Evolutionary conservation across 2,329 filamentous ascomycete species (phyloP).

Genomic region (Pyrenophora seminiperda): DNA sequence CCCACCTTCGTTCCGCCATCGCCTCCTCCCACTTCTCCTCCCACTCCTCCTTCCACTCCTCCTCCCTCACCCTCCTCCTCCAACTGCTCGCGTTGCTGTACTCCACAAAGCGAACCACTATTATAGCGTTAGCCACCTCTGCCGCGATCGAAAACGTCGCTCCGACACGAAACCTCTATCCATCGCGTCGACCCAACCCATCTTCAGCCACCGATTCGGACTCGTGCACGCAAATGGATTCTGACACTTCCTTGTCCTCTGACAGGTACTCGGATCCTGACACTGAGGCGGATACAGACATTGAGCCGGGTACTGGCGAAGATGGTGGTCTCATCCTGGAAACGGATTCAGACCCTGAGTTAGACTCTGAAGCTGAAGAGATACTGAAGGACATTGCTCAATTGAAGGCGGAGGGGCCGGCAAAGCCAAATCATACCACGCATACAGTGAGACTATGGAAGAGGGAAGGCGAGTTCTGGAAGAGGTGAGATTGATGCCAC

Average conservation of each 20-base stretch:
- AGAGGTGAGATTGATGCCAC: conserved; percentile 11
- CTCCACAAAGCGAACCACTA: conserved; percentile 6
- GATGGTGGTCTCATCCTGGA: conserved; percentile 1
- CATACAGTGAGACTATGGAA: conserved; percentile 20
- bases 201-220: conserved; percentile 1
- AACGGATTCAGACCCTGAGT: conserved; percentile 6
- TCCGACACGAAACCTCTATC: conserved; percentile 6
- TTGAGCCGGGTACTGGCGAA: conserved; percentile 5
- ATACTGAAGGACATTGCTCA: conserved; percentile 24
- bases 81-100: conserved; percentile 1
- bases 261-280: conserved; percentile 18
- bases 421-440: conserved; percentile 22
- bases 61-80: neutral
- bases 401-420: conserved; percentile 19
- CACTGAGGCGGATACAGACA: conserved; percentile 12
- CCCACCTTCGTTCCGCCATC: conserved; percentile 3
- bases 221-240: conserved; percentile 4
- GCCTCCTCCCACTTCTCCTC: conserved; percentile 3
- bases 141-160: neutral
- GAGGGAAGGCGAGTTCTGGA: conserved; percentile 23
- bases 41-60: neutral
- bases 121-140: conserved; percentile 2
- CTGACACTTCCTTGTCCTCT: conserved; percentile 6
- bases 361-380: conserved; percentile 25
- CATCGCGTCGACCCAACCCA: conserved; percentile 6